Base-by-base conservation (phyloP, 768 basidiomycete species). In the Mycena albidolilacea region DNA sequence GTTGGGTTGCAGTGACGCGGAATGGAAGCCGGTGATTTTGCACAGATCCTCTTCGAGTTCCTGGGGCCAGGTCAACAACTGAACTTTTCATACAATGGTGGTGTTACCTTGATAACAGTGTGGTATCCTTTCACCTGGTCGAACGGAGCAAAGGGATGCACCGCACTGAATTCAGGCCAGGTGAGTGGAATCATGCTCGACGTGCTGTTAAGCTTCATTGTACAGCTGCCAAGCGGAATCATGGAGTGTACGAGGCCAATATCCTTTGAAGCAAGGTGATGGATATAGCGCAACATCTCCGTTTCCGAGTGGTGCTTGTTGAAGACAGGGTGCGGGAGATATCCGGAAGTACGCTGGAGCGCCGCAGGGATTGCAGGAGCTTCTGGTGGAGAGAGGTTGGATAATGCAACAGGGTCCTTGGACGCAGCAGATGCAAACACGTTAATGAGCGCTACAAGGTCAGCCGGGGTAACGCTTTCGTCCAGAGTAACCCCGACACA, bases 251-350 rank as follows among this genome's bases (percentile, higher is more conserved):
- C 93, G 41, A 99, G 92, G 38, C 95, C 93, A 69, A 99, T 90
- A 80, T 99, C 98, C 85, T 99, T 99, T 46, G 92, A 92, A 72
- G 97, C 95, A 61, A 99, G 90, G 77, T 96, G 93, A 84, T 95
- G 91, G 79, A 99, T 95, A 83, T 98, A 98, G 46, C 98, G 96
- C 43, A 99, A 86, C 94, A 99, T 97, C 84, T 98, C 97, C 0
- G 98, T 99, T 86, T 99, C 98, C 6, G 97, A 97, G 81, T 99
- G 97, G 79, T 98, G 94, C 67, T 93, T 91, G 86, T 98, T 99
- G 86, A 97, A 99, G 48, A 98, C 95, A 0, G 95, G 89, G 80
- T 99, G 95, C 0, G 90, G 88, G 12, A 99, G 87, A 83, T 91
- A 95, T 52, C 89, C 83, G 3, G 94, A 93, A 2, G 87, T 90